Conservation (phyloP, 169 alveolate species). For the Cryptosporidium parvum region DNA sequence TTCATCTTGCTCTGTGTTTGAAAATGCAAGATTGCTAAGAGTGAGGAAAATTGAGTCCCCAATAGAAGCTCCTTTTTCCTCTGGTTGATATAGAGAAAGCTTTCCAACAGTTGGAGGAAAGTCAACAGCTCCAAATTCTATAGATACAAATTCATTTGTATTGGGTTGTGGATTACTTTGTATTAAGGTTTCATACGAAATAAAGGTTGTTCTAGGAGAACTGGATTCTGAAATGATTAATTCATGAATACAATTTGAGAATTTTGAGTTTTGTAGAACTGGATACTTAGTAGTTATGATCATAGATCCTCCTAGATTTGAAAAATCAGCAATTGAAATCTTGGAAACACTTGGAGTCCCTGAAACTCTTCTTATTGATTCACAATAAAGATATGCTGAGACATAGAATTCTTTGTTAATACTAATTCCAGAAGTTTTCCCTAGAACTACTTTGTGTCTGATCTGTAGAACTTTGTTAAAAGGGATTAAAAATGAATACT, state of each 20-base stretch:
- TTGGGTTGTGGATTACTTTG: constrained; percentile 29
- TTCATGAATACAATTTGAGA: constrained; percentile 54
- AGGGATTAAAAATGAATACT: constrained; percentile 59
- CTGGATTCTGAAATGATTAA: constrained; percentile 48
- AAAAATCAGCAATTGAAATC: constrained; percentile 30
- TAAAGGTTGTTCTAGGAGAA: not conserved
- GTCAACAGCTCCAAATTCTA: constrained; percentile 73
- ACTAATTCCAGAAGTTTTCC: constrained; percentile 7
- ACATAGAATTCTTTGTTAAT: constrained; percentile 21
- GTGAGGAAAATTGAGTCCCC: constrained; percentile 60
- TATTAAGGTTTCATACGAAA: constrained; percentile 40
- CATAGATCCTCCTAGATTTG: not conserved
- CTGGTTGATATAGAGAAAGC: constrained; percentile 30
- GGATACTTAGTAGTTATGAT: constrained; percentile 44
- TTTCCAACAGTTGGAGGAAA: constrained; percentile 64
- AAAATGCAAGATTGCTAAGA: constrained; percentile 29
- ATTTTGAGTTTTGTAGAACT: constrained; percentile 39
- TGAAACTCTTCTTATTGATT: constrained; percentile 20
- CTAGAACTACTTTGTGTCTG: constrained; percentile 38
- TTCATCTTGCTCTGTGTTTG: constrained; percentile 59
- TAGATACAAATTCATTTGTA: constrained; percentile 7
- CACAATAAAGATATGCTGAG: constrained; percentile 33
- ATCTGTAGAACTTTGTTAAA: constrained; percentile 20
- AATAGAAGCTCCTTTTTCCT: constrained; percentile 49
- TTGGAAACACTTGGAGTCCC: constrained; percentile 40